Evolutionary conservation across 2,329 filamentous ascomycete species (phyloP).

Genomic region (Aspergillus clavatus): DNA sequence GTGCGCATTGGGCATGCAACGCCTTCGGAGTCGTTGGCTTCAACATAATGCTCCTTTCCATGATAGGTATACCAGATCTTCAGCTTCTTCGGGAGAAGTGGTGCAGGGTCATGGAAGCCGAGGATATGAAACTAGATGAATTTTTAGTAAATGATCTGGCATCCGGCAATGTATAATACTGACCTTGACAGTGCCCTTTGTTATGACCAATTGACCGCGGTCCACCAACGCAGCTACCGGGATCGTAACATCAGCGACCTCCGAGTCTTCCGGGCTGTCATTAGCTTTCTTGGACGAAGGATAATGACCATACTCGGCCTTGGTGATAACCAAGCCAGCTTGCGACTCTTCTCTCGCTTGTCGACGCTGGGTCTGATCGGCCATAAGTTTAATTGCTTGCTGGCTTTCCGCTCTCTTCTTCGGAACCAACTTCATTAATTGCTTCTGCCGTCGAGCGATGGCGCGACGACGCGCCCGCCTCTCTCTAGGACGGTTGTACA

Average conservation of each 20-base stretch:
- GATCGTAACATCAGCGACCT: conserved; percentile 39
- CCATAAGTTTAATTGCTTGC: conserved; percentile 40
- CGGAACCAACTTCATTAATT: conserved; percentile 33
- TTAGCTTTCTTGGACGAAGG: conserved; percentile 25
- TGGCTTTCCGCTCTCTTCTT: conserved; percentile 35
- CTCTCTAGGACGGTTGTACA: conserved; percentile 36
- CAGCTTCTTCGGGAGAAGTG: conserved; percentile 37
- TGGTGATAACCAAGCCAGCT: conserved; percentile 37
- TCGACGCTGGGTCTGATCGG: conserved; percentile 34
- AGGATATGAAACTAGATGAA: conserved; percentile 36
- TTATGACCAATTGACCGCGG: conserved; percentile 36
- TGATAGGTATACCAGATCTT: conserved; percentile 41
- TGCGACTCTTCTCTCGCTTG: conserved; percentile 33
- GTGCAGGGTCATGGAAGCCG: conserved; percentile 43
- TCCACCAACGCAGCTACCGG: conserved; percentile 44
- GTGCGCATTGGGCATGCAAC: conserved; percentile 37
- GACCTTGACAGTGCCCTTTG: conserved; percentile 34
- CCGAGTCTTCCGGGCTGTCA: conserved; percentile 18
- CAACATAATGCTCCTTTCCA: conserved; percentile 35
- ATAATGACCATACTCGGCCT: conserved; percentile 39
- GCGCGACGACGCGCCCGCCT: conserved; percentile 31
- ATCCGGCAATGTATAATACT: conserved; percentile 2
- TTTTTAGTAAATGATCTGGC: conserved; percentile 15
- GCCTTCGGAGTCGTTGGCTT: conserved; percentile 34
- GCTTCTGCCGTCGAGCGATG: conserved; percentile 33